A percentile compares a stretch with the other conserved stretches of the same genome.
These are phyloP conservation scores for Trypanosoma theileri DNA, from an alignment of 208 protist genomes.

Conservation along the genomic window DNA sequence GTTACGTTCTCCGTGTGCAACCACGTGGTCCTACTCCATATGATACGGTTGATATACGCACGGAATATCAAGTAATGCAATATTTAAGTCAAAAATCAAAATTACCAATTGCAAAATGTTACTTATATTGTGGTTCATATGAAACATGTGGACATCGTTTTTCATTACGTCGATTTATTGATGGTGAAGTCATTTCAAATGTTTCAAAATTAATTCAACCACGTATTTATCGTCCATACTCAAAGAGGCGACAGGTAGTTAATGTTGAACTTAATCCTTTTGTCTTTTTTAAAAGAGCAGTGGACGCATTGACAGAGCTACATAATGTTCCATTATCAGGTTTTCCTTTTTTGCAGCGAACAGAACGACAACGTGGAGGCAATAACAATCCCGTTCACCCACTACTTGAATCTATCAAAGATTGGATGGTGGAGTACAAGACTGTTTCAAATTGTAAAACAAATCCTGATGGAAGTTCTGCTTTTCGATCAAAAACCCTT, in stretches of 20 bases:
- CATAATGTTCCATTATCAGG: conserved; percentile 54
- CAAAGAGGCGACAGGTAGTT: conserved; percentile 49
- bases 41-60: conserved; percentile 53
- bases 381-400: conserved; percentile 33
- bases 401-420: conserved; percentile 39
- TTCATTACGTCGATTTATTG: conserved; percentile 62
- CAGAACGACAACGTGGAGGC: conserved; percentile 25
- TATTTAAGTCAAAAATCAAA: conserved; percentile 42
- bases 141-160: conserved; percentile 69
- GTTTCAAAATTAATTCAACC: conserved; percentile 66
- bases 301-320: conserved; percentile 39
- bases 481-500: conserved; percentile 32
- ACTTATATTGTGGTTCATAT: conserved; percentile 74
- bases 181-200: conserved; percentile 54
- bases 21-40: conserved; percentile 54
- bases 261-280: conserved; percentile 63
- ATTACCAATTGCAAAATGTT: conserved; percentile 49
- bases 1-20: conserved; percentile 71
- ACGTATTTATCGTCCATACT: conserved; percentile 69
- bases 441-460: conserved; percentile 9
- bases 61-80: conserved; percentile 70
- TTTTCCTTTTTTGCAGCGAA: conserved; percentile 51
- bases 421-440: conserved; percentile 49
- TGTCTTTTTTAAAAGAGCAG: conserved; percentile 55
- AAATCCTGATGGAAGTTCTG: conserved; percentile 18